phyloP scores from a whole-genome alignment of 495 filamentous ascomycete genomes.

The Annulohypoxylon stygium region DNA sequence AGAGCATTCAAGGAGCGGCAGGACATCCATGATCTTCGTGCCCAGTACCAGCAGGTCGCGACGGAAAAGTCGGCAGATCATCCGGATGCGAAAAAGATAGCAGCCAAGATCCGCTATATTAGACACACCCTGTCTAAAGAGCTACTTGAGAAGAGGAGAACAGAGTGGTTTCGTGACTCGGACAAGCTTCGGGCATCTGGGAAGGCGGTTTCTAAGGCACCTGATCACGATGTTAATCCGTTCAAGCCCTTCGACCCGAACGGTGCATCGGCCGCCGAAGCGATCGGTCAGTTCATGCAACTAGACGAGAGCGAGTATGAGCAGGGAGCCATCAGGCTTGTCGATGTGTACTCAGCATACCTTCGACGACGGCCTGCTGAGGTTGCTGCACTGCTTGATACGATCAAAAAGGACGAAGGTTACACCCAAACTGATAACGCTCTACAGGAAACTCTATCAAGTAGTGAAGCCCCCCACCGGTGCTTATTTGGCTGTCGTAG shows the following conservation, averaged over 20 bases:
- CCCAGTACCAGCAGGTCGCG: constrained; percentile 5
- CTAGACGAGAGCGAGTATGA: constrained; percentile 6
- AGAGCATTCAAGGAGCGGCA: constrained; percentile 4
- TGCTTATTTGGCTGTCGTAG: constrained; percentile 5
- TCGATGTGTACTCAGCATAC: constrained; percentile 6
- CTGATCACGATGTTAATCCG: constrained; percentile 6
- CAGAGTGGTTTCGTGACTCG: constrained; percentile 6
- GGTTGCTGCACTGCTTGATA: constrained; percentile 6
- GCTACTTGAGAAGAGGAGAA: constrained; percentile 6
- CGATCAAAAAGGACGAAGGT: constrained; percentile 6
- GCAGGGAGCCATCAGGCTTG: constrained; percentile 5
- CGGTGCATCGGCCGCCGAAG: constrained; percentile 5
- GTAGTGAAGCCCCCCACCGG: constrained; percentile 3
- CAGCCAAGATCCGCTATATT: constrained; percentile 3
- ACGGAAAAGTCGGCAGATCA: constrained; percentile 4
- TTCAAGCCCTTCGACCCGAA: constrained; percentile 6
- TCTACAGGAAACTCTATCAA: constrained; percentile 5
- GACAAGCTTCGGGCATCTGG: constrained; percentile 5
- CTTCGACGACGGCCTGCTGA: constrained; percentile 2
- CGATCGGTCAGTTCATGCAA: constrained; percentile 6
- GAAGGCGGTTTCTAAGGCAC: constrained; percentile 6
- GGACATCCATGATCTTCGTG: constrained; percentile 1
- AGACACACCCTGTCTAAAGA: constrained; percentile 6
- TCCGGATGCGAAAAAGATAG: constrained; percentile 6
- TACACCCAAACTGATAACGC: constrained; percentile 5